A percentile compares a stretch with the other conserved stretches of the same genome.
phyloP scores from a whole-genome alignment of 106 monocot species.

The Narthecium ossifragum region DNA sequence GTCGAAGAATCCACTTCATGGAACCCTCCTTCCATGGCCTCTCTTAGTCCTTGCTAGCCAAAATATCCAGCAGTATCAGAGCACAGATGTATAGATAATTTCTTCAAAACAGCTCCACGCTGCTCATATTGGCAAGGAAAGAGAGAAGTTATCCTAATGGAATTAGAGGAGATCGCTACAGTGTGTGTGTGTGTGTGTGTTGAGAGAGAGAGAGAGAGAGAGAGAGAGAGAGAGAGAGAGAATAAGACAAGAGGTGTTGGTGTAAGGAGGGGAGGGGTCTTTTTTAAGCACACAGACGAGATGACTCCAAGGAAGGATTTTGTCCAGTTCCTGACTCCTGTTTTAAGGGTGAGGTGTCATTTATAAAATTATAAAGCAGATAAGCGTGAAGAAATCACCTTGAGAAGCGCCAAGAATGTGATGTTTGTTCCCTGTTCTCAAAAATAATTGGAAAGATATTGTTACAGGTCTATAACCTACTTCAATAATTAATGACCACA shows the following conservation, averaged over 20 bases:
- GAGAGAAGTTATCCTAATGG: too few species aligned
- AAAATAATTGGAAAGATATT: too few species aligned
- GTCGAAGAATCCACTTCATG: constrained; percentile 35
- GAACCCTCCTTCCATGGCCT: constrained; percentile 57
- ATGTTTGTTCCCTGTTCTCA: too few species aligned
- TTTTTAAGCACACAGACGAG: background rate
- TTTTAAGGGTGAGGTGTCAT: too few species aligned
- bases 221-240: background rate
- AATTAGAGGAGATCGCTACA: too few species aligned
- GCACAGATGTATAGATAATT: background rate
- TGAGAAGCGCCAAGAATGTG: too few species aligned
- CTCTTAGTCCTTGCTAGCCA: background rate
- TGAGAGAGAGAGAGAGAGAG: background rate
- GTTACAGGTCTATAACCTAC: too few species aligned
- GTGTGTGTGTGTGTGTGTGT: background rate
- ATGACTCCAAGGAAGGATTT: background rate
- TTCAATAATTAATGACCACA: too few species aligned
- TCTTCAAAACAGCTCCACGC: background rate
- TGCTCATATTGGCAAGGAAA: too few species aligned
- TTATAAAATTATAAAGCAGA: too few species aligned
- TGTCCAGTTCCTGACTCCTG: too few species aligned
- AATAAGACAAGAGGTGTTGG: background rate
- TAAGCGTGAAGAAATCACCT: too few species aligned
- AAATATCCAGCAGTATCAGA: background rate
- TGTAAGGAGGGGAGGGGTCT: background rate